Evolutionary conservation across 2,329 filamentous ascomycete species (phyloP), one percentile per base, ranked within the genome.

Genomic region (Fusarium sacchari): DNA sequence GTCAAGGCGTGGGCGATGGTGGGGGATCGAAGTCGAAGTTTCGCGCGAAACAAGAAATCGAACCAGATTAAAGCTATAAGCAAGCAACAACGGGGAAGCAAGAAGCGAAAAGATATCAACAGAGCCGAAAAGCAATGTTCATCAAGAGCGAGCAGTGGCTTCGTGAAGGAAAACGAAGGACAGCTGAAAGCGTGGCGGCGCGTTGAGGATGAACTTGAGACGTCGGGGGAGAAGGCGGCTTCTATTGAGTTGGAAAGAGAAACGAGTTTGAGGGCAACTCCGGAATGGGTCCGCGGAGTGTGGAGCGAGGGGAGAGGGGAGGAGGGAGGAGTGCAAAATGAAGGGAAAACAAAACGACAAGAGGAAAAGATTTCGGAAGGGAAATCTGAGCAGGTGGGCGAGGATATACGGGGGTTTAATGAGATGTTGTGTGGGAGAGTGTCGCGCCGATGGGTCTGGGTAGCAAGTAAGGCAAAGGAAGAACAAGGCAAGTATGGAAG

Each of bases 21-120:
- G 75, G 76, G 69, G 66, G 75, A 76, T 80, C 78, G 79, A 80
- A 75, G 78, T 75, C 73, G 73, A 71, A 63, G 76, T 76, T 77
- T 75, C 73, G 73, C 74, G 71, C 68, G 77, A 77, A 74, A 77
- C 68, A 67, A 67, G 71, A 69, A 75, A 78, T 77, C 72, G 73
- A 78, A 69, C 78, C 79, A 80, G 76, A 85, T 83, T 83, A 84
- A 82, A 82, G 80, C 79, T 81, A 81, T 81, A 82, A 81, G 77
- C 82, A 83, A 85, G 84, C 82, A 80, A 85, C 82, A 80, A 82
- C 78, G 73, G 78, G 79, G 74, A 74, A 75, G 69, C 57, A 77
- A 72, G 74, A 72, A 71, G 60, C 44, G 75, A 77, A 78, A 75
- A 74, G 79, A 71, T 76, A 76, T 79, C 73, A 78, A 78, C 73